Percentiles rank a stretch among this genome's conserved stretches.
Conservation (phyloP, 768 basidiomycete species). For the Phanerochaete carnosa region DNA sequence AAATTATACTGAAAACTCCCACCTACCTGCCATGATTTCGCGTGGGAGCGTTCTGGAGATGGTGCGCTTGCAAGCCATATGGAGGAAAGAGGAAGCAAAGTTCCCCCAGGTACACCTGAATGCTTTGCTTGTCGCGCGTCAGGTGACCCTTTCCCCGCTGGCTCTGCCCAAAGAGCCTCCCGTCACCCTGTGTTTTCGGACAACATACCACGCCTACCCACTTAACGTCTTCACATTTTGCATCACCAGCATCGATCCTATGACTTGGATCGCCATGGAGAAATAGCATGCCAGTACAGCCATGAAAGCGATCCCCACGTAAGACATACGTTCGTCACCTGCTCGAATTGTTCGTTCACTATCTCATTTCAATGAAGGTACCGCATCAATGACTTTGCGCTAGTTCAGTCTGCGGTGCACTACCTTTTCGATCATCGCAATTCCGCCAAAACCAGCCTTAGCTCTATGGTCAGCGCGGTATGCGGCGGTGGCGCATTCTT, state of each 20-base stretch:
- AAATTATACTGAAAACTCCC: not conserved
- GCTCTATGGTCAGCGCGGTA: constrained; percentile 1
- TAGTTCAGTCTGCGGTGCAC: constrained; percentile 13
- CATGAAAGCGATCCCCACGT: constrained; percentile 4
- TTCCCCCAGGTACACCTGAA: not conserved
- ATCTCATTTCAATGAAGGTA: not conserved
- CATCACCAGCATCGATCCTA: not conserved
- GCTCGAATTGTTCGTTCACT: not conserved
- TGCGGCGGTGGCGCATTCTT: constrained; percentile 13
- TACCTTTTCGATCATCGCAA: constrained; percentile 9
- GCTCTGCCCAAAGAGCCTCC: not conserved
- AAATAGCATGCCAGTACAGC: constrained; percentile 11
- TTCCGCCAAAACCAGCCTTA: constrained; percentile 4
- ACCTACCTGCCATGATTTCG: constrained; percentile 8
- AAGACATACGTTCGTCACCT: not conserved
- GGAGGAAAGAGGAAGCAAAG: not conserved
- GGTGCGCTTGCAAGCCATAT: not conserved
- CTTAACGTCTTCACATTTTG: constrained; percentile 13
- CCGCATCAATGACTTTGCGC: constrained; percentile 3
- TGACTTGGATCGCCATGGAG: constrained; percentile 10
- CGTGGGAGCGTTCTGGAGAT: constrained; percentile 11
- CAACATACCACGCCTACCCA: constrained; percentile 14
- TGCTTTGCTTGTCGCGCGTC: not conserved
- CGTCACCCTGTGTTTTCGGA: constrained; percentile 7
- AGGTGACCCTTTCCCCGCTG: not conserved